Percentiles rank a stretch among this genome's conserved stretches.
Evolutionary conservation across 2,329 filamentous ascomycete species (phyloP).

Genomic region (Fusarium zealandicum): DNA sequence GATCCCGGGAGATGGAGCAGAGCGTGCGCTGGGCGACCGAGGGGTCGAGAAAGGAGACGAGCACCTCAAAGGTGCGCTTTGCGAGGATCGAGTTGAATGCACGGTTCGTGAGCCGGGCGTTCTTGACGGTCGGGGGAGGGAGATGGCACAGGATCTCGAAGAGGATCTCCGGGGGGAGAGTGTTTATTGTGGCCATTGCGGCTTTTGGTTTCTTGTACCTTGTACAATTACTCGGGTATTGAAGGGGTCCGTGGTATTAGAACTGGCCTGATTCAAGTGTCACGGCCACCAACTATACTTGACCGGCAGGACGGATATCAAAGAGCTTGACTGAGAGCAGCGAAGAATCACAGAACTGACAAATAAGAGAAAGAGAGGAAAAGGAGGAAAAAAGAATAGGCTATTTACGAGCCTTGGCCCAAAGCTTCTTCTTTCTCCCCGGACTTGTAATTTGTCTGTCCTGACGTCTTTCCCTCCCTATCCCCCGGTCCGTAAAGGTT

Average conservation of each 20-base stretch:
- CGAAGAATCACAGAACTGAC: neutral
- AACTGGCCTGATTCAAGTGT: neutral
- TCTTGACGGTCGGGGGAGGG: conserved; percentile 30
- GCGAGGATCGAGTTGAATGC: conserved; percentile 45
- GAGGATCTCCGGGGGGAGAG: conserved; percentile 44
- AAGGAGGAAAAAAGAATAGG: neutral
- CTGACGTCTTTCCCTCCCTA: conserved; percentile 21
- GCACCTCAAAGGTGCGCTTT: conserved; percentile 38
- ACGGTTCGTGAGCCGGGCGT: conserved; percentile 44
- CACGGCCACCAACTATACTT: neutral
- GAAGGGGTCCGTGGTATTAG: neutral
- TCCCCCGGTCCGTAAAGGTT: conserved; percentile 27
- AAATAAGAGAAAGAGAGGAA: neutral
- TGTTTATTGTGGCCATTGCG: conserved; percentile 38
- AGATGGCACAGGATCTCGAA: conserved; percentile 41
- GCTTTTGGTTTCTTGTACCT: neutral
- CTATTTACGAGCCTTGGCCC: neutral
- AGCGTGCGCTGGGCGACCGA: conserved; percentile 36
- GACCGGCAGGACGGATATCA: neutral
- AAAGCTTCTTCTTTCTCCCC: conserved; percentile 6
- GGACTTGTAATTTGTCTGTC: conserved; percentile 4
- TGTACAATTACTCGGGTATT: neutral
- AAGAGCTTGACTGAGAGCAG: neutral
- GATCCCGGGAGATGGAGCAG: conserved; percentile 31
- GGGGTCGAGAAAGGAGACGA: conserved; percentile 44